Base-by-base conservation (phyloP, 108 stramenopile species). In the Pseudonitzschia multistriata region DNA sequence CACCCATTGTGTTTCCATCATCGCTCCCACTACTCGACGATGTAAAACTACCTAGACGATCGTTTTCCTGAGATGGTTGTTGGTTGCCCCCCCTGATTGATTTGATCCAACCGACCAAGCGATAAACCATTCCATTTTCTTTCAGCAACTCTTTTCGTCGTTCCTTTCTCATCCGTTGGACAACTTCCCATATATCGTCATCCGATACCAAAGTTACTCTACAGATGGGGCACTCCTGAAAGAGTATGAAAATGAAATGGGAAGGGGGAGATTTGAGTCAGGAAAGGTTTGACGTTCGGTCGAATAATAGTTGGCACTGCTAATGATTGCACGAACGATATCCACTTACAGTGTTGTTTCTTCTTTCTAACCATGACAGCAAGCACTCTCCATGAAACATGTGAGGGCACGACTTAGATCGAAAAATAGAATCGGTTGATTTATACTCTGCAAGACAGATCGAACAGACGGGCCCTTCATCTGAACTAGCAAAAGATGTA, bases 161-260 rank as follows among this genome's bases (percentile, higher is more conserved):
- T 47, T 79, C 73, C 45, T 71, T 69, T 62, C 79, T 61, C 31
- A 34, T 66, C 33, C 34, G n/a, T 48, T 76, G 37, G 15, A 77
- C 76, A 21, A 33, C 54, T 15, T 35, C 28, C 80, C 80, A 81
- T 37, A 81, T 62, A 37, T 77, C 76, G 6, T 81, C 72, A 22
- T 77, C 72, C 15, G 71, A 67, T 0, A 81, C 73, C 67, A 81
- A 67, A 34, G 42, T 19, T 55, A 52, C 47, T 22, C 80, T 72
- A 49, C 80, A 81, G 39, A 72, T 68, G 15, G 80, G 80, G 49
- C 80, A 81, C 28, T 77, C 73, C 63, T 64, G 28, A 2, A 64
- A 14, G 21, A 11, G 15, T 6, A 36, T n/a, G 2, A 36, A 10
- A 14, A 14, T 2, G 28, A 17, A 62, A 62, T 17, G 36, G 36